Percentiles rank a stretch among this genome's conserved stretches.
These are phyloP conservation scores for Botryosphaeria dothidea DNA, from an alignment of 2,329 filamentous ascomycete genomes.

Conservation along the genomic window DNA sequence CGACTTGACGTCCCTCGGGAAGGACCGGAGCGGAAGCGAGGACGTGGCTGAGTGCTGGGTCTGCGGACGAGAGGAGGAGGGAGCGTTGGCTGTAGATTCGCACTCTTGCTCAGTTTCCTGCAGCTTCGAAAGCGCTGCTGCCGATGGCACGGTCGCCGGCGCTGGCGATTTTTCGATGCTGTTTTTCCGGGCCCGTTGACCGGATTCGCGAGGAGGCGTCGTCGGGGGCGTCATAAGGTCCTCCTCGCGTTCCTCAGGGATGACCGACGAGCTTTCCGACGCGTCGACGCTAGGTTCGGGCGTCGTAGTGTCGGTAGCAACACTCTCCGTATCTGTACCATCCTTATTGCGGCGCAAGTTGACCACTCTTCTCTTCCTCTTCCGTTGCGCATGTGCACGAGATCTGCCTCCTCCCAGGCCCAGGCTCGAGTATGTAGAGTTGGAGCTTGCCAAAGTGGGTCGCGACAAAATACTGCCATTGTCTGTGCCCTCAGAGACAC, in stretches of 20 bases:
- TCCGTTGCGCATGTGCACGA: slow-evolving; percentile 65
- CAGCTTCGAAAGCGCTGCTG: slow-evolving; percentile 6
- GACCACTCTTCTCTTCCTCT: slow-evolving; percentile 82
- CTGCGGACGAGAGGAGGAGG: background rate
- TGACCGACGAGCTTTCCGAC: slow-evolving; percentile 54
- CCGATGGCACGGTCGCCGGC: background rate
- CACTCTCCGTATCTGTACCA: slow-evolving; percentile 46
- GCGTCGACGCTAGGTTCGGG: slow-evolving; percentile 56
- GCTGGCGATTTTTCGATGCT: slow-evolving; percentile 6
- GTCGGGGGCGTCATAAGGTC: slow-evolving; percentile 34
- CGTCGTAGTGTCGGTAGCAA: slow-evolving; percentile 54
- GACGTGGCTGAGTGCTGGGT: slow-evolving; percentile 7
- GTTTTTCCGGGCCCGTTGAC: slow-evolving; percentile 4
- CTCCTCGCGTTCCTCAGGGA: slow-evolving; percentile 33
- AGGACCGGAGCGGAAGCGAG: slow-evolving; percentile 24
- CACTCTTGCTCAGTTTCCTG: slow-evolving; percentile 4
- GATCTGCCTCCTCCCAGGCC: slow-evolving; percentile 62
- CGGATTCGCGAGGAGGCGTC: slow-evolving; percentile 27
- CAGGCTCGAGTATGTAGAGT: slow-evolving; percentile 62
- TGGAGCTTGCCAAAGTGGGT: slow-evolving; percentile 64
- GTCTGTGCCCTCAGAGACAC: slow-evolving; percentile 52
- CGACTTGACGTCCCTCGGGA: slow-evolving; percentile 20
- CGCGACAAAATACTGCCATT: slow-evolving; percentile 57
- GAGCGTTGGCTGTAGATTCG: background rate
- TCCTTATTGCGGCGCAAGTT: slow-evolving; percentile 70